phyloP scores from a whole-genome alignment of 768 basidiomycete genomes.

The Dentipellis fragilis region DNA sequence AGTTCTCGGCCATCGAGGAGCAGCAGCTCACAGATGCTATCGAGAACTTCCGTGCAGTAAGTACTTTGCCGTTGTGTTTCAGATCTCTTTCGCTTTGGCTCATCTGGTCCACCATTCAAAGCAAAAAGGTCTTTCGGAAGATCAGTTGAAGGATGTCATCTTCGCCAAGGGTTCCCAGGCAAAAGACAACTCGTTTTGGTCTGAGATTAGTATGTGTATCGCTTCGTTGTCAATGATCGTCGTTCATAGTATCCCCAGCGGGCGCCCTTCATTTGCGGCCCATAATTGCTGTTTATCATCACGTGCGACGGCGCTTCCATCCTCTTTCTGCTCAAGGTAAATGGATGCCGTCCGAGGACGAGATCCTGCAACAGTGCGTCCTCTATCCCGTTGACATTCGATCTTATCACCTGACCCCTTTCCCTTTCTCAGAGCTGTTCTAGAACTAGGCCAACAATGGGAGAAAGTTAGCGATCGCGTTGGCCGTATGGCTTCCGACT shows the following conservation, averaged over 20 bases:
- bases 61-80: slow-evolving; percentile 15
- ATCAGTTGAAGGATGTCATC: slow-evolving; percentile 52
- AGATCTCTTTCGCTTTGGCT: not conserved
- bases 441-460: slow-evolving; percentile 67
- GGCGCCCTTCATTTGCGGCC: slow-evolving; percentile 64
- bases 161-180: slow-evolving; percentile 56
- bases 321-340: slow-evolving; percentile 60
- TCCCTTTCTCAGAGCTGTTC: slow-evolving; percentile 45
- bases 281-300: slow-evolving; percentile 77
- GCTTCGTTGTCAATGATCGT: too few relatives aligned
- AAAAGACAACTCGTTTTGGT: slow-evolving; percentile 61
- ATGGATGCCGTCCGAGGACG: slow-evolving; percentile 64
- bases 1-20: slow-evolving; percentile 74
- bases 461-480: slow-evolving; percentile 64
- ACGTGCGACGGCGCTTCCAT: slow-evolving; percentile 61
- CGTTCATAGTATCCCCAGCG: slow-evolving; percentile 30
- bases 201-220: slow-evolving; percentile 56
- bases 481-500: slow-evolving; percentile 70
- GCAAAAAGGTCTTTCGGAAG: slow-evolving; percentile 41
- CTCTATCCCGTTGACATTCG: not conserved
- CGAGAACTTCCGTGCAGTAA: slow-evolving; percentile 47
- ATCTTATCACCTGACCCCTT: not conserved
- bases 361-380: slow-evolving; percentile 47
- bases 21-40: slow-evolving; percentile 56
- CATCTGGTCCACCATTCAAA: slow-evolving; percentile 16